phyloP scores from a whole-genome alignment of 1,284 basidiomycete species.

The Bondarzewia mesenterica region DNA sequence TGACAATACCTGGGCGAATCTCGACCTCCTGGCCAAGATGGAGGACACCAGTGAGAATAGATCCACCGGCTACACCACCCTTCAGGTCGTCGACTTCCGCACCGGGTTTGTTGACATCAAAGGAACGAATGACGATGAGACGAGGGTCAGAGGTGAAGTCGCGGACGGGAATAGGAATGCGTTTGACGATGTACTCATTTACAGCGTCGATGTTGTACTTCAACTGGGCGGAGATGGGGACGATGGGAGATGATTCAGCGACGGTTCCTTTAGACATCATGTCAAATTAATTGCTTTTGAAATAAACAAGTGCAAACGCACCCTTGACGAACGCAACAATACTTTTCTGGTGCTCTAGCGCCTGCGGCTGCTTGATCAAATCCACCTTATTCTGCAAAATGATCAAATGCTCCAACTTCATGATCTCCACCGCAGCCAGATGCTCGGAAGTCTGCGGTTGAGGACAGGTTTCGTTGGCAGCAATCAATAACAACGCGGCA shows the following conservation, averaged over 20 bases:
- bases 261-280: conserved; percentile 71
- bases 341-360: conserved; percentile 89
- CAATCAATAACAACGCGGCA: conserved; percentile 90
- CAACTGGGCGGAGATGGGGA: conserved; percentile 96
- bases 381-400: conserved; percentile 98
- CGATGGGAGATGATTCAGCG: conserved; percentile 93
- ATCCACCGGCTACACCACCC: conserved; percentile 97
- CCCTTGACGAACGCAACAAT: conserved; percentile 92
- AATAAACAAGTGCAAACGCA: conserved; percentile 18
- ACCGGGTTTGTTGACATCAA: conserved; percentile 99
- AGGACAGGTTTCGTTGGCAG: conserved; percentile 97
- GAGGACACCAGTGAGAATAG: conserved; percentile 90
- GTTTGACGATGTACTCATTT: conserved; percentile 97
- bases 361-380: conserved; percentile 87
- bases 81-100: conserved; percentile 95
- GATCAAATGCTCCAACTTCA: conserved; percentile 98
- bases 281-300: background rate
- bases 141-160: conserved; percentile 90
- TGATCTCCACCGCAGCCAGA: conserved; percentile 97
- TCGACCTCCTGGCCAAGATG: conserved; percentile 92
- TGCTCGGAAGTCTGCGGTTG: conserved; percentile 99
- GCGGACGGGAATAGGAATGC: conserved; percentile 89
- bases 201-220: conserved; percentile 99
- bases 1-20: conserved; percentile 95
- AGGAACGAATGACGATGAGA: conserved; percentile 98